Conservation (phyloP, 148 eudicot species). For the Simmondsia chinensis region DNA sequence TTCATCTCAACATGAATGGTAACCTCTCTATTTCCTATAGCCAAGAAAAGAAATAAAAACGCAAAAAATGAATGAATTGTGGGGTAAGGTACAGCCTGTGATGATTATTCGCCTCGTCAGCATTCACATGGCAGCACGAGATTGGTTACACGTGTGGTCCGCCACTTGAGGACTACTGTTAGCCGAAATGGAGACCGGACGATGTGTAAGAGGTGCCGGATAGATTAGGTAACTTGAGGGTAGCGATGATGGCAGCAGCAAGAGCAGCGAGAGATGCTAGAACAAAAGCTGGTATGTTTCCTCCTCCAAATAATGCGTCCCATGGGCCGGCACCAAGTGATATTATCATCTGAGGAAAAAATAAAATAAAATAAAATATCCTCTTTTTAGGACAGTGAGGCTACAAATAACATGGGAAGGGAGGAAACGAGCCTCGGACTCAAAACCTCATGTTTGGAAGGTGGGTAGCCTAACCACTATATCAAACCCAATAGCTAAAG, state of each 20-base stretch:
- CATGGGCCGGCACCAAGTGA: conserved; percentile 99
- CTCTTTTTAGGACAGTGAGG: neutral
- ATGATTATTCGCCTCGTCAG: no score
- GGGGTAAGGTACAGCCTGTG: no score
- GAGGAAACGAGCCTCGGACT: neutral
- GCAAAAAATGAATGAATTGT: no score
- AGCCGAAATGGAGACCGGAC: conserved; percentile 84
- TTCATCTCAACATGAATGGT: no score
- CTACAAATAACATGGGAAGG: neutral
- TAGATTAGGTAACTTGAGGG: conserved; percentile 62
- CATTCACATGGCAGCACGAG: conserved; percentile 10
- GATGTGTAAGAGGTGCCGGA: conserved; percentile 50
- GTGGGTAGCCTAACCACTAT: no score
- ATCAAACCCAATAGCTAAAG: no score
- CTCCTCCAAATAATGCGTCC: conserved; percentile 96
- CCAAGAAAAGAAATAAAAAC: no score
- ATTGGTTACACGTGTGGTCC: neutral
- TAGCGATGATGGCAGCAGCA: conserved; percentile 71
- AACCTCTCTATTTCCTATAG: no score
- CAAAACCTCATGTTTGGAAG: no score
- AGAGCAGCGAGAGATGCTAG: conserved; percentile 75
- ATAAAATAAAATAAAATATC: neutral
- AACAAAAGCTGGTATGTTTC: conserved; percentile 86
- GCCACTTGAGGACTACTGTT: conserved; percentile 7
- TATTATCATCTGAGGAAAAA: conserved; percentile 54